Evolutionary conservation across 371 early-diverging fungal genomes (phyloP), one percentile per base, ranked within the genome.

Genomic region (Zychaea mexicana): DNA sequence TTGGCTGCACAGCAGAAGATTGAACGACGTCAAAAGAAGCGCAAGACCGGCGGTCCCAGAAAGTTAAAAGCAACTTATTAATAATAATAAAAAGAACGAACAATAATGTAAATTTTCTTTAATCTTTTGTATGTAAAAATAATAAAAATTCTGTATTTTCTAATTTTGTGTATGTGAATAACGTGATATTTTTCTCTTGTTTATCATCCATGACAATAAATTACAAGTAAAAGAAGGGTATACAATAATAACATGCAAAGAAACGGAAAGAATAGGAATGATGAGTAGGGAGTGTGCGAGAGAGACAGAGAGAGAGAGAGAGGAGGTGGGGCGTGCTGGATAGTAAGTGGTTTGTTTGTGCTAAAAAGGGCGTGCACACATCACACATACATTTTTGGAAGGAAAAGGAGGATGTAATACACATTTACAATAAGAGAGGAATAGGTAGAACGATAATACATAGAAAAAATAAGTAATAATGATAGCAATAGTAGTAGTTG

Each of bases 1-100:
- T 47, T 76, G 0, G 69, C 71, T 30, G 77, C 77, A 5, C 73
- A 71, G n/a, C 72, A 70, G 28, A 76, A 76, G 28, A 33, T 73
- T 33, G 66, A 68, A 12, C 71, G 65, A 46, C 61, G 64, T 15
- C 67, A 69, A 39, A 62, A 90, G 60, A 70, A 70, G 30, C 28
- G 55, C 6, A 54, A 63, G 42, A 58, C 15, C 5, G 31, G 1
- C 31, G 13, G 7, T 17, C 9, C 31, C 28, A 49, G 2, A 24
- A 8, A 24, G 6, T 24, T 49, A 49, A 8, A 22, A 36, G 15
- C 38, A 36, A 36, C 7, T 7, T 36, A 15, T 36, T 9, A 36
- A 36, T 36, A 49, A 12, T 19, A 49, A 49, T 49, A 49, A 22
- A 49, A 49, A 49, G 19, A 45, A 10, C 17, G 5, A 19, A 33